A percentile compares a stretch with the other conserved stretches of the same genome.
phyloP scores from a whole-genome alignment of 2,329 filamentous ascomycete species.

The Stemphylium vesicarium region DNA sequence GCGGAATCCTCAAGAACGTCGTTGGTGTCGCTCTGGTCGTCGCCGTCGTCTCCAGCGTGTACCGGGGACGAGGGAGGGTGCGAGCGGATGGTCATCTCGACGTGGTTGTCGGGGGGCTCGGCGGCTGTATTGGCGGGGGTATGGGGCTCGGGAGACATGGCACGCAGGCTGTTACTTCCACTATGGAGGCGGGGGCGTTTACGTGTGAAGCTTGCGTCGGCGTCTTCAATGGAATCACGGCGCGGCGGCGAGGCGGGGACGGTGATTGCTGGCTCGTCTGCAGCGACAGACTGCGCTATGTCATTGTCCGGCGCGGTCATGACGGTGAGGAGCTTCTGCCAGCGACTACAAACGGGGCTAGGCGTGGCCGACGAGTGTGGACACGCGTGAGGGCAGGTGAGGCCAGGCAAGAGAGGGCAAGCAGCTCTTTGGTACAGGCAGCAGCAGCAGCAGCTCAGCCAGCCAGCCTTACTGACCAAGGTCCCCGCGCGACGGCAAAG shows the following conservation, averaged over 20 bases:
- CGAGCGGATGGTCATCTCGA: conserved; percentile 50
- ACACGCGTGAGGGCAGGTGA: conserved; percentile 24
- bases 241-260: conserved; percentile 45
- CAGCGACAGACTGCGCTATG: conserved; percentile 43
- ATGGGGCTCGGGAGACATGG: conserved; percentile 39
- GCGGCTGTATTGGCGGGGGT: conserved; percentile 20
- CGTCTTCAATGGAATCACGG: conserved; percentile 54
- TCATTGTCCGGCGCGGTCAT: conserved; percentile 44
- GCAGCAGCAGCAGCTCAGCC: conserved; percentile 28
- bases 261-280: conserved; percentile 40
- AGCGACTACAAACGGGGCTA: conserved; percentile 25
- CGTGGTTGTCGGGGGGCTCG: conserved; percentile 31
- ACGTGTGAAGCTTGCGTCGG: conserved; percentile 52
- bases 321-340: conserved; percentile 27
- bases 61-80: conserved; percentile 39
- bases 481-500: conserved; percentile 28
- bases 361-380: conserved; percentile 23
- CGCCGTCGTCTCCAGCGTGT: conserved; percentile 21
- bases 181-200: conserved; percentile 55
- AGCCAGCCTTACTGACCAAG: conserved; percentile 35
- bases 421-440: conserved; percentile 31
- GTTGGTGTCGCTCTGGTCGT: conserved; percentile 17
- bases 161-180: conserved; percentile 39
- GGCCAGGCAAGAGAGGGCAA: conserved; percentile 29
- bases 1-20: conserved; percentile 9